Evolutionary conservation across 805 yeast genomes (phyloP).

Genomic region (Yarrowia osloensis): DNA sequence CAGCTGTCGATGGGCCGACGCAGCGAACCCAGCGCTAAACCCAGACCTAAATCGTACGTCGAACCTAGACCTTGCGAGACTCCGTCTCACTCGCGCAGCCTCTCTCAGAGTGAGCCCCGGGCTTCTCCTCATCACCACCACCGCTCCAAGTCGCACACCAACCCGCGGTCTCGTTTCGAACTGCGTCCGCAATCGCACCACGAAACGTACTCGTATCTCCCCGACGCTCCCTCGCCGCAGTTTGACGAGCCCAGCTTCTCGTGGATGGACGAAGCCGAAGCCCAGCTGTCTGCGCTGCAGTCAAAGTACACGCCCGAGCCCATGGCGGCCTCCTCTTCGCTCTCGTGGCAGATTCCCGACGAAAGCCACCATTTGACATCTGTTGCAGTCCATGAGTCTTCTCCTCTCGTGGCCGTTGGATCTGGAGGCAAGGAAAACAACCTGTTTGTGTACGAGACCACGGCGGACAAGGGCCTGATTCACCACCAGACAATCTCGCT

Average conservation of each 20-base stretch:
- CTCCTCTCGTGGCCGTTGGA: slow-evolving; percentile 56
- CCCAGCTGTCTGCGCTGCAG: background rate
- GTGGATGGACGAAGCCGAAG: slow-evolving; percentile 27
- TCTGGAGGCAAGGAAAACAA: slow-evolving; percentile 52
- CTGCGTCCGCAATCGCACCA: background rate
- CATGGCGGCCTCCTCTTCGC: slow-evolving; percentile 32
- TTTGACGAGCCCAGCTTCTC: slow-evolving; percentile 20
- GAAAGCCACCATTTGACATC: slow-evolving; percentile 41
- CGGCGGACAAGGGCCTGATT: slow-evolving; percentile 45
- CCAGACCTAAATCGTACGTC: slow-evolving; percentile 4
- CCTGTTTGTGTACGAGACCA: slow-evolving; percentile 56
- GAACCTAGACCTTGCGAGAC: background rate
- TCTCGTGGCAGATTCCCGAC: slow-evolving; percentile 47
- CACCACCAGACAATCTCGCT: slow-evolving; percentile 62
- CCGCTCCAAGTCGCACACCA: slow-evolving; percentile 19
- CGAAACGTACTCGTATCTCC: background rate
- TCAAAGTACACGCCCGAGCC: slow-evolving; percentile 5
- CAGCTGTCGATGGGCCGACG: slow-evolving; percentile 8
- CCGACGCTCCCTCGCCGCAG: slow-evolving; percentile 5
- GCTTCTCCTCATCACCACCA: background rate
- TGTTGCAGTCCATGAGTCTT: slow-evolving; percentile 43
- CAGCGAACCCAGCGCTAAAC: background rate
- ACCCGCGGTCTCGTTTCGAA: background rate
- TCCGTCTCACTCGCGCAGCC: slow-evolving; percentile 7
- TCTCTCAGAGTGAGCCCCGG: background rate